Evolutionary conservation across 2,329 filamentous ascomycete genomes (phyloP).

Genomic region (Sporothrix pallida): DNA sequence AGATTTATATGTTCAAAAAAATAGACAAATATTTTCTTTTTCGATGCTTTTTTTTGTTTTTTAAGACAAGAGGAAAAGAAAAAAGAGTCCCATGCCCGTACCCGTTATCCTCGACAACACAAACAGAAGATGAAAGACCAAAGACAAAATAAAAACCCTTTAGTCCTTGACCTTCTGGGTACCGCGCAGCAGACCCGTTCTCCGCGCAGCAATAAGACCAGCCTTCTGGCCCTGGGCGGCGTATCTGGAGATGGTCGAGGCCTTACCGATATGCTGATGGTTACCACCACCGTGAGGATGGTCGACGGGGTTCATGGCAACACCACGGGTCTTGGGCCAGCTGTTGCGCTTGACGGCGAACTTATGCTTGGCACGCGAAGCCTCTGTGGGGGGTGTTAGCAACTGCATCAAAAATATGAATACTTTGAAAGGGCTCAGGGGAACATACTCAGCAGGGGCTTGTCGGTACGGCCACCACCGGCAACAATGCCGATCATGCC

Average conservation of each 20-base stretch:
- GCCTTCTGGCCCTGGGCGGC: slow-evolving; percentile 99
- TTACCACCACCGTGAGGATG: slow-evolving; percentile 99
- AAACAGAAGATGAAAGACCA: slow-evolving; percentile 7
- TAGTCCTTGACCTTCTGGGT: slow-evolving; percentile 99
- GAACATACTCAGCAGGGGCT: slow-evolving; percentile 88
- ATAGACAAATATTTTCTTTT: slow-evolving; percentile 22
- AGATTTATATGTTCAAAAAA: slow-evolving; percentile 27
- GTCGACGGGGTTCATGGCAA: slow-evolving; percentile 99
- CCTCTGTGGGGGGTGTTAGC: slow-evolving; percentile 67
- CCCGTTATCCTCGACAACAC: background rate
- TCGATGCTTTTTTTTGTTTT: background rate
- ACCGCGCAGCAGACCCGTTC: slow-evolving; percentile 99
- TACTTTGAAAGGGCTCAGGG: background rate
- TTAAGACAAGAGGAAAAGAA: too few species aligned
- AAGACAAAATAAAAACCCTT: slow-evolving; percentile 45
- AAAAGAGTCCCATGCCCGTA: slow-evolving; percentile 18
- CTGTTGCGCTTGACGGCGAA: slow-evolving; percentile 99
- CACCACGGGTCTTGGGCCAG: slow-evolving; percentile 99
- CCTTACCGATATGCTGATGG: slow-evolving; percentile 99
- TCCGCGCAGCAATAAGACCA: slow-evolving; percentile 99
- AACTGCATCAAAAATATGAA: background rate
- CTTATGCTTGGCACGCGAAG: slow-evolving; percentile 99
- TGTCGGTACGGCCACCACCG: slow-evolving; percentile 99
- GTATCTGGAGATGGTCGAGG: slow-evolving; percentile 98
- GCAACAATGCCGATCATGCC: slow-evolving; percentile 99